Conservation (phyloP, 2,329 filamentous ascomycete species). For the Neonectria sp. region DNA sequence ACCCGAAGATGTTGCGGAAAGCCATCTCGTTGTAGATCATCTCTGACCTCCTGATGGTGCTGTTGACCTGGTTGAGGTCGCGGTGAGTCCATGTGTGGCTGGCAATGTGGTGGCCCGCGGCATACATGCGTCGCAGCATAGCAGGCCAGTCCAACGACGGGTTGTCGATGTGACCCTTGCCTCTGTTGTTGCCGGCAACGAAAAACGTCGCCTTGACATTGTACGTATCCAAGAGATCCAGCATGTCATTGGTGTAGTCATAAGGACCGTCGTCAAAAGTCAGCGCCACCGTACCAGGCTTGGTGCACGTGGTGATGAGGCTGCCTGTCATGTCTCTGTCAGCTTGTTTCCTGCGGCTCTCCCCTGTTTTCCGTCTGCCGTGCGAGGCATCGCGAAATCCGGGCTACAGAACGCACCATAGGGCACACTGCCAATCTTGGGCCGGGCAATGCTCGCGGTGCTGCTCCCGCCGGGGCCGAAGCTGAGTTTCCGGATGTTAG, state of each 20-base stretch:
- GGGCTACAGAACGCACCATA: slow-evolving; percentile 51
- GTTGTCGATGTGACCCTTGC: slow-evolving; percentile 60
- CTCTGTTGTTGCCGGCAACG: slow-evolving; percentile 58
- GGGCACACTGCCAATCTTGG: slow-evolving; percentile 52
- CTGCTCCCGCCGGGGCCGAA: slow-evolving; percentile 50
- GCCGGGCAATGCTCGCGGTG: slow-evolving; percentile 52
- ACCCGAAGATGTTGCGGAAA: slow-evolving; percentile 58
- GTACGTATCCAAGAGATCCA: slow-evolving; percentile 54
- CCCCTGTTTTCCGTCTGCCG: background rate
- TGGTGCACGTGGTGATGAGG: slow-evolving; percentile 54
- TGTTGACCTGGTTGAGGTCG: slow-evolving; percentile 56
- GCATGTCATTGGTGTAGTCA: slow-evolving; percentile 57
- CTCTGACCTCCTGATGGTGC: slow-evolving; percentile 54
- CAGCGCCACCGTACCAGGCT: slow-evolving; percentile 57
- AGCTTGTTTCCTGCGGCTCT: slow-evolving; percentile 25
- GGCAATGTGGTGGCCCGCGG: slow-evolving; percentile 62
- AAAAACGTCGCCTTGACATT: slow-evolving; percentile 59
- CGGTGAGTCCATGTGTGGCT: slow-evolving; percentile 65
- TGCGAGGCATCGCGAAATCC: slow-evolving; percentile 27
- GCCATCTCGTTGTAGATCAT: slow-evolving; percentile 63
- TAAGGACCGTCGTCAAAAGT: slow-evolving; percentile 65
- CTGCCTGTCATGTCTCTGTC: slow-evolving; percentile 45
- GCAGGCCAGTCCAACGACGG: slow-evolving; percentile 50
- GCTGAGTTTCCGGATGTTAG: slow-evolving; percentile 43
- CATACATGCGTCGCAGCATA: slow-evolving; percentile 59